Base-by-base conservation (phyloP, 306 rosid species). In the Canavalia gladiata region DNA sequence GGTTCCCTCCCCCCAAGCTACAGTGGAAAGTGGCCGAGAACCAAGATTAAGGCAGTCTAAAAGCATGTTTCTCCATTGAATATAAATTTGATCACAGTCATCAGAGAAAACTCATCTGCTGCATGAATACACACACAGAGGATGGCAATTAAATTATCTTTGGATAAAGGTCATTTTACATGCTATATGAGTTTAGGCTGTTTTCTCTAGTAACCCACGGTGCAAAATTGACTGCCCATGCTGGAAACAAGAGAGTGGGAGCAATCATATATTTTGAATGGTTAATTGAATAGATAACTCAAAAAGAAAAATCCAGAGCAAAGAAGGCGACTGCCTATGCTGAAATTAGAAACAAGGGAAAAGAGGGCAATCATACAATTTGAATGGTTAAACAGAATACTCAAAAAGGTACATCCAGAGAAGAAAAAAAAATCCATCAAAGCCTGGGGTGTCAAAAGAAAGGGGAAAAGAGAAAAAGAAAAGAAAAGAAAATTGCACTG, bases 201-300 rank as follows among this genome's bases (percentile, higher is more conserved):
- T 39, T 80, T 58, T 51, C 73, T 80, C 37, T 28, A 5, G 46
- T 28, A 47, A 43, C 58, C 43, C 72, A 60, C 13, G 62, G 68
- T 56, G 39, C 57, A 39, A 29, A 35, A 28, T 56, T 46, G 29
- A 10, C 3, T 45, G 6, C 39, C 54, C 45, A 18, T 1, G 9
- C 35, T 8, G 54, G 51, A 10, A 35, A 35, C 8, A 46, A 45
- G 65, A 60, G 47, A 60, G 28, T 37, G 35, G 49, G 57, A 65
- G 65, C 8, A 18, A 41, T 31, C 6, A n/a, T 52, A 34, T 25
- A 60, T 8, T 41, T 29, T 62, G 67, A 47, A n/a, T n/a, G 43
- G 28, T 69, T 45, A 25, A 47, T 49, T 64, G 31, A 34, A 75
- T 10, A 25, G 35, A 52, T 30, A 52, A 6, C 8, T 42, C 4